These are phyloP conservation scores for Viola odorata DNA, from an alignment of 345 rosid genomes.

Conservation along the genomic window DNA sequence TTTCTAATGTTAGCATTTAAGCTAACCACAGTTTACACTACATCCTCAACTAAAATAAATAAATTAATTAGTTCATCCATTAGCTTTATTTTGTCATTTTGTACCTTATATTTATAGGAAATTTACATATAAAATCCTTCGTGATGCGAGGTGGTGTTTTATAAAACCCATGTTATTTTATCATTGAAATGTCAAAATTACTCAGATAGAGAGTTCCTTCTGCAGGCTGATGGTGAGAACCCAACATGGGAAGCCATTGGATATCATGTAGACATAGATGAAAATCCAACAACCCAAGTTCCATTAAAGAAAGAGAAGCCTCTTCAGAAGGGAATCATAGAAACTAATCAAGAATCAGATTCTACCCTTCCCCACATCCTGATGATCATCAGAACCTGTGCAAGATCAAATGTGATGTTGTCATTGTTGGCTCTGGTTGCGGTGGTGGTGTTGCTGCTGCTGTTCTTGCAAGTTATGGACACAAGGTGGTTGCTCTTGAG, in stretches of 20 bases:
- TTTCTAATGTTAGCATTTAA: too few relatives aligned
- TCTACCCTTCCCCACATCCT: conserved; percentile 34
- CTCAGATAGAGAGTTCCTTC: background rate
- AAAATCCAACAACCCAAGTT: conserved; percentile 5
- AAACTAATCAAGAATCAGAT: conserved; percentile 51
- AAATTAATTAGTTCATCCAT: too few relatives aligned
- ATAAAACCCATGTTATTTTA: too few relatives aligned
- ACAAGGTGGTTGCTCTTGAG: conserved; percentile 69
- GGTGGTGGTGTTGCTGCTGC: conserved; percentile 97
- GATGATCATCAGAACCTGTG: conserved; percentile 23
- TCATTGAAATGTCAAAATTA: too few relatives aligned
- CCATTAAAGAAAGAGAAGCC: conserved; percentile 39
- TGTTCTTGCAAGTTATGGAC: conserved; percentile 61
- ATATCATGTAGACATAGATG: conserved; percentile 29
- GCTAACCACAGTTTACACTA: too few relatives aligned
- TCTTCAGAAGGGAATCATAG: conserved; percentile 70
- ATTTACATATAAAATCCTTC: too few relatives aligned
- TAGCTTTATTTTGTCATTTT: too few relatives aligned
- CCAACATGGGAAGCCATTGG: conserved; percentile 78
- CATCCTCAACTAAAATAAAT: too few relatives aligned
- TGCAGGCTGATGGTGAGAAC: conserved; percentile 58
- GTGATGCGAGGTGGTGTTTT: too few relatives aligned
- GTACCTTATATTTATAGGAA: too few relatives aligned
- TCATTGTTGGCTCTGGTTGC: conserved; percentile 78
- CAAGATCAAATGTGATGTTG: conserved; percentile 69